Evolutionary conservation across 805 yeast genomes (phyloP), one percentile per base, ranked within the genome.

Genomic region (Candida mattraensis): DNA sequence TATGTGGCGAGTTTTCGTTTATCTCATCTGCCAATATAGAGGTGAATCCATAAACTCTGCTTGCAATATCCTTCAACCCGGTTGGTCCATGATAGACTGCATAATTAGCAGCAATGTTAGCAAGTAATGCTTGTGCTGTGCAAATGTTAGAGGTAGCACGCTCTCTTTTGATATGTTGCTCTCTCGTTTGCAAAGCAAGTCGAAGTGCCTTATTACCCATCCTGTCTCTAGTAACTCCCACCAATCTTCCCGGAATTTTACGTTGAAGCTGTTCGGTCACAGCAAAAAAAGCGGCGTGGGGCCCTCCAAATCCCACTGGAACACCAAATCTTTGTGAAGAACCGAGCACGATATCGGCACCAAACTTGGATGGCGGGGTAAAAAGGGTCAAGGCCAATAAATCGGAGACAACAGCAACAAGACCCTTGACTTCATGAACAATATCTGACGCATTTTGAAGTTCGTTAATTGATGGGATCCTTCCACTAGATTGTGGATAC

Each of bases 221-320:
- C 55, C 98, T 75, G 60, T 91, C 99, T 59, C 86, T 87, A 24
- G 95, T 80, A 25, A 86, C 79, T 56, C 99, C 99, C 37, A 93
- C 89, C 37, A 93, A 76, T 67, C 99, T 77, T 28, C 99, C 99
- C 2, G 99, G 99, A 61, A 93, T 87, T 63, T 89, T 93, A 58
- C 99, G 78, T 57, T 87, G 86, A 50, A 83, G 72, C 37, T 78
- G 73, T 41, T 80, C 77, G n/a, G 78, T 72, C 25, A 91, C 95
- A 7, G 98, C 87, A 52, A 93, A 89, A 66, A 87, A 93, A 0
- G 96, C 99, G 30, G 99, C 98, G 61, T 93, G 99, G 3, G 99
- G 99, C 14, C 99, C 99, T 55, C 99, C 99, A 58, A 80, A 93
- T 5, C 98, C 99, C 69, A 91, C 76, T 37, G 99, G 98, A 24